phyloP scores from a whole-genome alignment of 805 yeast genomes.

The Ogataea methanolica region DNA sequence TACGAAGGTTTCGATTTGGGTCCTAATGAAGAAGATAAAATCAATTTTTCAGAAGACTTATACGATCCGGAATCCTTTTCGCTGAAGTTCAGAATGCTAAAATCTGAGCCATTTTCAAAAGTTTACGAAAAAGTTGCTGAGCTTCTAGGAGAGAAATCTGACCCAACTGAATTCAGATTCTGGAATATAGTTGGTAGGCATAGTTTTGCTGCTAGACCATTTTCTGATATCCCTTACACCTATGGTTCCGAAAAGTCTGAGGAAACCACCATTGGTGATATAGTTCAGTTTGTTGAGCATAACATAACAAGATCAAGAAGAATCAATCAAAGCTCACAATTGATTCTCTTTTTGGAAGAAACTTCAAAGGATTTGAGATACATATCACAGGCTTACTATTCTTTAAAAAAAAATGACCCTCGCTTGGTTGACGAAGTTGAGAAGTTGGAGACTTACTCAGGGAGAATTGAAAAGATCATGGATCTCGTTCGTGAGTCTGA shows the following conservation, averaged over 20 bases:
- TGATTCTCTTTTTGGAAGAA: conserved; percentile 65
- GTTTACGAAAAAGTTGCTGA: conserved; percentile 47
- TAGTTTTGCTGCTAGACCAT: conserved; percentile 68
- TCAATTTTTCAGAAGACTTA: conserved; percentile 46
- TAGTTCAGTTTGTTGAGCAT: conserved; percentile 36
- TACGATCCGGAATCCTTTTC: conserved; percentile 47
- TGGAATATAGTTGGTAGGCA: conserved; percentile 66
- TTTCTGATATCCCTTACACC: conserved; percentile 32
- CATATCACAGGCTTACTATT: conserved; percentile 24
- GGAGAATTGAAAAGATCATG: conserved; percentile 7
- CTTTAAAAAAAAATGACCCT: conserved; percentile 5
- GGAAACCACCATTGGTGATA: conserved; percentile 44
- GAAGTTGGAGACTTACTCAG: conserved; percentile 3
- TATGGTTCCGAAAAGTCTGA: conserved; percentile 21
- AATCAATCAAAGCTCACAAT: conserved; percentile 39
- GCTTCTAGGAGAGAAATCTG: conserved; percentile 31
- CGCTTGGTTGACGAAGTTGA: conserved; percentile 4
- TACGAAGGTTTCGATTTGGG: conserved; percentile 75
- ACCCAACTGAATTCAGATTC: conserved; percentile 41
- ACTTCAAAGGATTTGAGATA: conserved; percentile 34
- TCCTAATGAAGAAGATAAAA: conserved; percentile 47
- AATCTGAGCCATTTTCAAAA: conserved; percentile 48
- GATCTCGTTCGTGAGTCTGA: conserved; percentile 10
- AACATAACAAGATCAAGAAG: conserved; percentile 28
- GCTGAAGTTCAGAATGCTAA: conserved; percentile 44